phyloP scores from a whole-genome alignment of 2,329 filamentous ascomycete species.

The Epichloe glyceriae region DNA sequence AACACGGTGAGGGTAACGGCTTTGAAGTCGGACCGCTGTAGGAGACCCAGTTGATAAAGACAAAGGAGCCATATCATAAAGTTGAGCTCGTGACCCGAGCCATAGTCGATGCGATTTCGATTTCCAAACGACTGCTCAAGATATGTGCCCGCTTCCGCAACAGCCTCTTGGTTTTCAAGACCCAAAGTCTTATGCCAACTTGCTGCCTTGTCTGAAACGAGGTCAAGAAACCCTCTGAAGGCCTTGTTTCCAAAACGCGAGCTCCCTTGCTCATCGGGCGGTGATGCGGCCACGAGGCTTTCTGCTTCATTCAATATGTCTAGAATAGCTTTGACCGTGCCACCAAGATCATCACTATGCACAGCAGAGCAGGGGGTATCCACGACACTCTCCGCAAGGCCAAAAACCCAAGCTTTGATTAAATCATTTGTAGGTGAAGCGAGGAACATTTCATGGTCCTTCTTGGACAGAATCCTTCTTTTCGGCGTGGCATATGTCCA shows the following conservation, averaged over 20 bases:
- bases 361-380: conserved; percentile 54
- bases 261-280: conserved; percentile 73
- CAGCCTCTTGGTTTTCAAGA: conserved; percentile 36
- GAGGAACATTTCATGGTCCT: conserved; percentile 73
- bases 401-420: conserved; percentile 74
- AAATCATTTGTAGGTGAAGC: conserved; percentile 63
- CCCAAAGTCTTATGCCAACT: conserved; percentile 54
- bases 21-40: conserved; percentile 55
- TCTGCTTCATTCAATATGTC: conserved; percentile 58
- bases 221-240: conserved; percentile 72
- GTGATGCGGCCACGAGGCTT: conserved; percentile 51
- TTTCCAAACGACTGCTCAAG: conserved; percentile 78
- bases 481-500: conserved; percentile 54
- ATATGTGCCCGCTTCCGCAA: conserved; percentile 66
- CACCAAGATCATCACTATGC: conserved; percentile 41
- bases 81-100: conserved; percentile 93
- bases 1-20: conserved; percentile 68
- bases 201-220: conserved; percentile 40
- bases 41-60: conserved; percentile 62
- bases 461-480: conserved; percentile 66
- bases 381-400: conserved; percentile 67
- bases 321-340: conserved; percentile 50
- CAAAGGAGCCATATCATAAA: conserved; percentile 96
- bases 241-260: conserved; percentile 91
- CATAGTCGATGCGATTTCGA: conserved; percentile 80